phyloP scores from a whole-genome alignment of 2,329 filamentous ascomycete species.

The Exophiala aquamarina region DNA sequence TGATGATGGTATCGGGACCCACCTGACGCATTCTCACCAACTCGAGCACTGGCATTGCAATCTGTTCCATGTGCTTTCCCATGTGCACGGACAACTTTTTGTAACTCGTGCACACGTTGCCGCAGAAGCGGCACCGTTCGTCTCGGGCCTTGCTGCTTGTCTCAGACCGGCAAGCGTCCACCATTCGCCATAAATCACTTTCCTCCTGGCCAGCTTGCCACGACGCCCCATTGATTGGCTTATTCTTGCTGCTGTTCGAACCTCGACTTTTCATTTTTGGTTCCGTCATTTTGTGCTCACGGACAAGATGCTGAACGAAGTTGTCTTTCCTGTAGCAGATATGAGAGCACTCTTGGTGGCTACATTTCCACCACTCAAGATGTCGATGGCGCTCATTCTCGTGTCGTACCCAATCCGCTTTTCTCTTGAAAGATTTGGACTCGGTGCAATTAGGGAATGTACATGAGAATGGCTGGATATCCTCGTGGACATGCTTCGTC shows the following conservation, averaged over 20 bases:
- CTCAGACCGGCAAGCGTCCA: conserved; percentile 74
- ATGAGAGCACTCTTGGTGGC: conserved; percentile 76
- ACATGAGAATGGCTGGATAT: conserved; percentile 89
- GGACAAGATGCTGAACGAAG: conserved; percentile 86
- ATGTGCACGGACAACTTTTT: conserved; percentile 93
- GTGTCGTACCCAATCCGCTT: conserved; percentile 93
- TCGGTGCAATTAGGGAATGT: conserved; percentile 82
- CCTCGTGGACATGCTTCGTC: conserved; percentile 95
- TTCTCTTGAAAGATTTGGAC: conserved; percentile 89
- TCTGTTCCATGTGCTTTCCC: conserved; percentile 91
- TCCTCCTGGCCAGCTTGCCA: conserved; percentile 36
- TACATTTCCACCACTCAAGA: conserved; percentile 87
- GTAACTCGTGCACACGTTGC: conserved; percentile 77
- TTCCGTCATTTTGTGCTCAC: conserved; percentile 84
- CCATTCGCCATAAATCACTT: conserved; percentile 72
- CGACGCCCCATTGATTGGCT: conserved; percentile 29
- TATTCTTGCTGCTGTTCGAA: conserved; percentile 61
- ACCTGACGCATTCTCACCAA: conserved; percentile 46
- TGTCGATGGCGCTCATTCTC: conserved; percentile 90
- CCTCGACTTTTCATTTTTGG: conserved; percentile 75
- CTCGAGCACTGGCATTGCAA: conserved; percentile 75
- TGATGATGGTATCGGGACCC: conserved; percentile 62
- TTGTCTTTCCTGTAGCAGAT: conserved; percentile 87
- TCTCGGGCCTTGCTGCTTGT: conserved; percentile 66
- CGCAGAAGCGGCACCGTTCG: conserved; percentile 86